Conservation (phyloP, 2,329 filamentous ascomycete species). For the Ploettnerulaceae sp. region DNA sequence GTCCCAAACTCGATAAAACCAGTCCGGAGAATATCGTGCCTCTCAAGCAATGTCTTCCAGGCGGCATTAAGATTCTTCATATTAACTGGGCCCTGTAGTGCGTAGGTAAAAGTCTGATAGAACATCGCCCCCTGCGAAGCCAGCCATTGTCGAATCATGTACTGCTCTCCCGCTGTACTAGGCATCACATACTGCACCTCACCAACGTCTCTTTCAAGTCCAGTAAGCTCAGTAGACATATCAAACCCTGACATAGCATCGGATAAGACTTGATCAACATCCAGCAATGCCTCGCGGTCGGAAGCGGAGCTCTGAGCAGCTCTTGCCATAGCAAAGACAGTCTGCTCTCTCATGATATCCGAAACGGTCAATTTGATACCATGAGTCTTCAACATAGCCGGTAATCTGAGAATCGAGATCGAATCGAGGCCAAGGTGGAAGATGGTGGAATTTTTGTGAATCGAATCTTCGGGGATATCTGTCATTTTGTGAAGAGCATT, state of each 20-base stretch:
- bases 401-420: slow-evolving; percentile 83
- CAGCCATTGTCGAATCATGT: slow-evolving; percentile 76
- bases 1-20: slow-evolving; percentile 44
- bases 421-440: slow-evolving; percentile 89
- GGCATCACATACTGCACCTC: slow-evolving; percentile 54
- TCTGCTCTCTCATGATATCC: slow-evolving; percentile 63
- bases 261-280: slow-evolving; percentile 39
- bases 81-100: slow-evolving; percentile 39
- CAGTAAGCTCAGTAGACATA: slow-evolving; percentile 35
- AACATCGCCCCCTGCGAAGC: slow-evolving; percentile 63
- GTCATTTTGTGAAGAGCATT: slow-evolving; percentile 54
- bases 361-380: slow-evolving; percentile 62
- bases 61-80: slow-evolving; percentile 45
- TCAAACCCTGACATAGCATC: slow-evolving; percentile 39
- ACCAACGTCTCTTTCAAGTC: slow-evolving; percentile 39
- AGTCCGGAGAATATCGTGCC: slow-evolving; percentile 65
- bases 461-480: slow-evolving; percentile 50
- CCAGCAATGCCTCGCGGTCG: slow-evolving; percentile 31
- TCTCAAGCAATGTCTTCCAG: slow-evolving; percentile 55
- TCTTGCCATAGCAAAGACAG: slow-evolving; percentile 58
- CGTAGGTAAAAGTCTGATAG: slow-evolving; percentile 67
- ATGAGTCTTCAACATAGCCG: slow-evolving; percentile 61
- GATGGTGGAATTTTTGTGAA: slow-evolving; percentile 59
- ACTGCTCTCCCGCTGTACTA: slow-evolving; percentile 70
- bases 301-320: slow-evolving; percentile 31